Percentiles rank a stretch among this genome's conserved stretches.
phyloP scores from a whole-genome alignment of 2,329 filamentous ascomycete genomes.

The Trichoderma sp. region DNA sequence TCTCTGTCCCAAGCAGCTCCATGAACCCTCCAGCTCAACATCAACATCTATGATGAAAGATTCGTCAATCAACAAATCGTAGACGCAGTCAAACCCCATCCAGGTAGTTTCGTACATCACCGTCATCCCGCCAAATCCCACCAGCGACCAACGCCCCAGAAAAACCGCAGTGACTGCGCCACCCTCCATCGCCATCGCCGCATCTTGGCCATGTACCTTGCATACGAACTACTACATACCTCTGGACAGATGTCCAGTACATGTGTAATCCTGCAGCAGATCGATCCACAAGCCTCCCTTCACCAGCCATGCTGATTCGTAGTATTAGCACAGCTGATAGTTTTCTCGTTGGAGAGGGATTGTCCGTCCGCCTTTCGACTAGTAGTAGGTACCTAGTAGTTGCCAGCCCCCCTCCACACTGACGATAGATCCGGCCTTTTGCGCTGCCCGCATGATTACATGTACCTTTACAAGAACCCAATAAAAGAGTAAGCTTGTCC shows the following conservation, averaged over 20 bases:
- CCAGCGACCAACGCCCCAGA: not conserved
- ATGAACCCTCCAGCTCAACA: too few relatives aligned
- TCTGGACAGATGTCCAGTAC: too few relatives aligned
- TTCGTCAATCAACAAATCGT: too few relatives aligned
- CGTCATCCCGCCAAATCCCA: constrained; percentile 4
- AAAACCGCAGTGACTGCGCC: constrained; percentile 30
- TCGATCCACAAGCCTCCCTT: not conserved
- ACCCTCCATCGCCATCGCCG: not conserved
- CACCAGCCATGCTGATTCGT: constrained; percentile 7
- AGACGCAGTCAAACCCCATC: too few relatives aligned
- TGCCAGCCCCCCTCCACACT: not conserved
- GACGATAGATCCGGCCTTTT: not conserved
- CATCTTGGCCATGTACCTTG: constrained; percentile 6
- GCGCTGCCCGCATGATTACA: constrained; percentile 2
- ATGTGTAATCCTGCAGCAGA: not conserved
- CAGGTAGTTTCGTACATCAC: not conserved
- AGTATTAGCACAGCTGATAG: not conserved
- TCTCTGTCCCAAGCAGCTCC: too few relatives aligned
- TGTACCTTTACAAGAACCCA: not conserved
- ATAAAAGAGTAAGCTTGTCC: constrained; percentile 23
- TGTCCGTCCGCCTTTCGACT: too few relatives aligned
- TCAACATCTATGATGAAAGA: too few relatives aligned
- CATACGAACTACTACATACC: not conserved
- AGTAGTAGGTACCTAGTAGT: too few relatives aligned
- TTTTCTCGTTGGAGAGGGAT: not conserved